phyloP scores from a whole-genome alignment of 208 protist species.

The Trypanosoma mega region DNA sequence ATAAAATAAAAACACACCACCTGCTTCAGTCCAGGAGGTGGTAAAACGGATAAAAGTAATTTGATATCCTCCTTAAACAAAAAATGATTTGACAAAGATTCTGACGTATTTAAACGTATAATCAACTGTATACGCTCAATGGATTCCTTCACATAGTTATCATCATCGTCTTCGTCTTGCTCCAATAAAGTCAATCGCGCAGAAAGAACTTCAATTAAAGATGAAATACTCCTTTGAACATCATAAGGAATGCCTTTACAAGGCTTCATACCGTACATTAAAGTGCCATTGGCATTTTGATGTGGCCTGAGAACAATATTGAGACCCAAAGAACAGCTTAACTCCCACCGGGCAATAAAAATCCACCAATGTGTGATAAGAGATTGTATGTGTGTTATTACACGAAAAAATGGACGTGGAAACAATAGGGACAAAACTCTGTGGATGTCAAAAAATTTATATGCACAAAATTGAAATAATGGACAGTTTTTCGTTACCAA shows the following conservation, averaged over 20 bases:
- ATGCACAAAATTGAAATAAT: neutral
- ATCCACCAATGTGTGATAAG: neutral
- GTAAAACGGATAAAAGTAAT: slow-evolving; percentile 11
- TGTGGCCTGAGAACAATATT: slow-evolving; percentile 15
- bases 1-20: slow-evolving; percentile 14
- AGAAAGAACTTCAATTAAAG: neutral
- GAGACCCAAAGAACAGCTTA: slow-evolving; percentile 18
- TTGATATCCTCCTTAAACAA: slow-evolving; percentile 20
- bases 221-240: slow-evolving; percentile 8
- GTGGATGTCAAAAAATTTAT: slow-evolving; percentile 1
- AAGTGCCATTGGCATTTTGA: neutral
- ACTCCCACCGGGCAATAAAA: slow-evolving; percentile 4
- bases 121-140: slow-evolving; percentile 9
- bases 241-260: slow-evolving; percentile 9
- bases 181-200: neutral
- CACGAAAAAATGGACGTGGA: neutral
- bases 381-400: neutral
- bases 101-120: neutral
- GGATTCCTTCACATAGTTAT: neutral
- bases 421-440: neutral
- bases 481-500: neutral
- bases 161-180: neutral
- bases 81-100: neutral
- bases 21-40: slow-evolving; percentile 6
- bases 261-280: neutral